These are phyloP conservation scores for Wickerhamomyces canadensis DNA, from an alignment of 805 yeast genomes.

Conservation along the genomic window DNA sequence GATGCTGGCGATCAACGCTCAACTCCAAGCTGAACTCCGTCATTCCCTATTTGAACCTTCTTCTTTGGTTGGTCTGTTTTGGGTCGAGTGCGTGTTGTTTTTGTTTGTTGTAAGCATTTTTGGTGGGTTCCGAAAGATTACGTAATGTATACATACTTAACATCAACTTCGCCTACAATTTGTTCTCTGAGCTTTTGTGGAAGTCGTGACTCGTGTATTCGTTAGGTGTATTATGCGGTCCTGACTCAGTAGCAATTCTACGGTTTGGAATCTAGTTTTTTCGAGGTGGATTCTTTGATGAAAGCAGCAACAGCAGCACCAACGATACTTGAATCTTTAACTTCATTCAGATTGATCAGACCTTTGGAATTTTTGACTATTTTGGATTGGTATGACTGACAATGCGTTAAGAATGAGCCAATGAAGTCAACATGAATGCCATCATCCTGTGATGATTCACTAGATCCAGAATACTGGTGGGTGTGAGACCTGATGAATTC, in stretches of 20 bases:
- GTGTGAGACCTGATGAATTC: background rate
- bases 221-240: too few relatives aligned
- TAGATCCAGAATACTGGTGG: too few relatives aligned
- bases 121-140: too few relatives aligned
- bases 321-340: constrained; percentile 42
- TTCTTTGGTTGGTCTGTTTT: too few relatives aligned
- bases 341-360: constrained; percentile 31
- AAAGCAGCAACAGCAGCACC: constrained; percentile 52
- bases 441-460: too few relatives aligned
- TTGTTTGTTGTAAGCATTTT: background rate
- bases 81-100: too few relatives aligned
- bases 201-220: too few relatives aligned
- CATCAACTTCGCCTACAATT: too few relatives aligned
- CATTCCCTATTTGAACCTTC: background rate
- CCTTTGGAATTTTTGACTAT: constrained; percentile 25
- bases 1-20: constrained; percentile 46
- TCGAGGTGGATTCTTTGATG: constrained; percentile 16
- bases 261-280: background rate
- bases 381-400: constrained; percentile 27
- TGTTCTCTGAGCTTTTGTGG: too few relatives aligned
- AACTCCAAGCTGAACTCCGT: constrained; percentile 42
- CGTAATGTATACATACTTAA: too few relatives aligned
- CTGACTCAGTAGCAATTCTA: too few relatives aligned
- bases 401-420: constrained; percentile 46
- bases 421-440: constrained; percentile 38